Base-by-base conservation (phyloP, 163 green algal species). In the Chlamydomonas reinhardtii region DNA sequence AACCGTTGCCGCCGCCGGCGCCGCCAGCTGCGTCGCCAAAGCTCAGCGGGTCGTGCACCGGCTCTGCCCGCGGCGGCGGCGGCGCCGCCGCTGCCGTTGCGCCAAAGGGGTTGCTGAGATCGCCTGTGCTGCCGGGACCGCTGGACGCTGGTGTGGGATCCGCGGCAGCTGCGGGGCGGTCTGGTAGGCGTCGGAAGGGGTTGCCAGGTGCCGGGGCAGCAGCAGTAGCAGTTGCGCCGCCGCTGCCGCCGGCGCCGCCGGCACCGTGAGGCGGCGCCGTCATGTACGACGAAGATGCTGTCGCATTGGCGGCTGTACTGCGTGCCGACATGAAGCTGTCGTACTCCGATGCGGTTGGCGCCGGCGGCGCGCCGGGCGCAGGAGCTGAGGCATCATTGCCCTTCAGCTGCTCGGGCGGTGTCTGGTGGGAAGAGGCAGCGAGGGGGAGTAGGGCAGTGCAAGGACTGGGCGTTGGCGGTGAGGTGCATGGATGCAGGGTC, bases 261-360 rank as follows among this genome's bases (percentile, higher is more conserved):
- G 27, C 64, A n/a, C 25, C 37, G 9, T 27, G 59, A 34, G 61
- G 34, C 32, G 22, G 32, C 2, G 54, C 39, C 39, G 76, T 74
- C 76, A 84, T 84, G 76, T 76, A 84, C 65, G 76, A 84, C 48
- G 48, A 56, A 14, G 48, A 56, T 56, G 48, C 48, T 9, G 48
- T 17, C 11, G 48, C 48, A 14, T 9, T 56, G 12, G 48, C 19
- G 17, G 48, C 48, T 19, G 48, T 56, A 56, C 48, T 56, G 48
- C 9, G 48, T 56, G 48, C 48, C 19, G 48, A 56, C 79, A 85
- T 78, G 68, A 85, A 85, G 52, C 79, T 85, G 68, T 85, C 68
- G 68, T 85, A 85, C 52, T 31, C 34, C 0, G 66, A 73, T 6
- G 66, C 12, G 29, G 20, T n/a, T 0, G 59, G 22, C 24, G 59